Base-by-base conservation (phyloP, 768 basidiomycete genomes). In the Boletales sp. region DNA sequence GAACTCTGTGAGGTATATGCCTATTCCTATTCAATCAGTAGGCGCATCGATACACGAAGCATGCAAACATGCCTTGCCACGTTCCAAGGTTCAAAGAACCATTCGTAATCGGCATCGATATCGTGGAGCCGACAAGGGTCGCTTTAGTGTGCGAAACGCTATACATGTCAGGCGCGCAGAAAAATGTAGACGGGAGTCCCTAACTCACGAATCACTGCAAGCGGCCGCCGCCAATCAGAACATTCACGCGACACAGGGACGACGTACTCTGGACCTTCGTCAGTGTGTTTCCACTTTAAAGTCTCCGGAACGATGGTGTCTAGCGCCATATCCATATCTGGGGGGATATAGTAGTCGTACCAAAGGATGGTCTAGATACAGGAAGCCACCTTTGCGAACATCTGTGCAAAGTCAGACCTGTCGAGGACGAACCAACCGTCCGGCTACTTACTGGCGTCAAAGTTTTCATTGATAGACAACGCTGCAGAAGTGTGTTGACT, bases 311-410 rank as follows among this genome's bases (percentile, higher is more conserved):
- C 91, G 51, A 96, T 83, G 30, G 70, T 77, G 69, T 96, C 94
- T 17, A 96, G 72, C 5, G 90, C 90, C 90, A 94, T 95, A 60
- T 90, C 84, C 93, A 96, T 94, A 63, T 96, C 94, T 89, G 52
- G 51, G 25, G 37, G 34, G 21, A 13, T 34, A 13, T 15, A 72
- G 43, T 71, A 62, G 40, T 74, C 68, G 58, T 67, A 38, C 48
- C 17, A 8, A 9, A 17, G 8, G n/a, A 36, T 21, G 21, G 28
- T 44, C 28, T 46, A 46, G 40, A 43, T n/a, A 37, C n/a, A n/a
- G 41, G 48, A 44, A 52, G 51, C 36, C 51, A 74, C 73, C 77
- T 71, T 63, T 65, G 39, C 79, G 70, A 45, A 77, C 74, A 63
- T 76, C 74, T 75, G 19, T 25, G 13, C 46, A 41, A 51, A 41